Evolutionary conservation across 257 asterid species (phyloP).

Genomic region (Agastache rugosa): DNA sequence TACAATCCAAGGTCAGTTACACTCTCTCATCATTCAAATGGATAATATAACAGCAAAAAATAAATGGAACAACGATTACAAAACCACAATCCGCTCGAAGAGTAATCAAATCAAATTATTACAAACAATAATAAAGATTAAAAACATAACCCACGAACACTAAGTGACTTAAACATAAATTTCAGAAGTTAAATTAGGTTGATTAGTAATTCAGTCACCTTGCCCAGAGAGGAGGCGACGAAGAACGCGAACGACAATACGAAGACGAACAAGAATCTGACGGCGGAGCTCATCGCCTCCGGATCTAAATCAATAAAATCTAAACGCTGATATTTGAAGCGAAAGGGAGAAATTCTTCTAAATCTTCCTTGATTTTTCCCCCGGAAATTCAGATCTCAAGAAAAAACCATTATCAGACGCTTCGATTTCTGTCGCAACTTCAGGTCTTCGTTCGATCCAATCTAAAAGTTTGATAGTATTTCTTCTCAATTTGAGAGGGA

Average conservation of each 20-base stretch:
- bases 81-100: slow-evolving; percentile 14
- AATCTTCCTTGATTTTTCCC: slow-evolving; percentile 14
- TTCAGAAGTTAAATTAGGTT: slow-evolving; percentile 15
- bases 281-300: slow-evolving; percentile 58
- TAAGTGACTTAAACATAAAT: slow-evolving; percentile 17
- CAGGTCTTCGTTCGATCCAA: slow-evolving; percentile 39
- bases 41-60: neutral
- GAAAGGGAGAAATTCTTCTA: slow-evolving; percentile 18
- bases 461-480: neutral
- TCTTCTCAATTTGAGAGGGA: slow-evolving; percentile 26
- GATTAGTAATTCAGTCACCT: slow-evolving; percentile 49
- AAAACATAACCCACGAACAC: slow-evolving; percentile 30
- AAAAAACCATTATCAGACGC: slow-evolving; percentile 19
- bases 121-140: neutral
- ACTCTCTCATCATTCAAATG: neutral
- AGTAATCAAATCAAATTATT: slow-evolving; percentile 22
- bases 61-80: neutral
- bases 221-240: slow-evolving; percentile 51
- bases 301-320: slow-evolving; percentile 46
- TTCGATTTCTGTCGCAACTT: slow-evolving; percentile 11
- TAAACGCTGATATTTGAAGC: slow-evolving; percentile 15
- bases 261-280: slow-evolving; percentile 45
- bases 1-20: slow-evolving; percentile 16
- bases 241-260: slow-evolving; percentile 41
- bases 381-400: slow-evolving; percentile 47